Conservation (phyloP, 176 grass and related monocot species). For the Miscanthus lutarioriparius region DNA sequence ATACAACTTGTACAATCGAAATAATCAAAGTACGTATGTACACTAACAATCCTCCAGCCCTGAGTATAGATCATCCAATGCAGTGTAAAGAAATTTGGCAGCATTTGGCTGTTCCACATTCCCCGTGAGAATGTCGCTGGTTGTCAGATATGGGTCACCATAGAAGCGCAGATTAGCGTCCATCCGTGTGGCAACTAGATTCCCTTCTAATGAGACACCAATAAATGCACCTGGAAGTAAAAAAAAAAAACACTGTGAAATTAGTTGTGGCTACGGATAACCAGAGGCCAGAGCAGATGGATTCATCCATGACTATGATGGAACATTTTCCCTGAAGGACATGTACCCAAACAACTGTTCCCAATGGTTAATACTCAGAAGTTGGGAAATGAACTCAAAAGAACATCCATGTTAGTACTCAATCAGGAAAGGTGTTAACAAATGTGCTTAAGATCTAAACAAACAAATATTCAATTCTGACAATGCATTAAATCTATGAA, state of each 20-base stretch:
- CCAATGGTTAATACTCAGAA: neutral
- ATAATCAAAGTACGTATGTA: constrained; percentile 26
- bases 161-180: constrained; percentile 74
- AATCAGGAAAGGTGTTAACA: neutral
- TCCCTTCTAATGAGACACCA: constrained; percentile 84
- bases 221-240: constrained; percentile 66
- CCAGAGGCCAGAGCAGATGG: neutral
- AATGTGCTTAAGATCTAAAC: neutral
- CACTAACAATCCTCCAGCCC: constrained; percentile 39
- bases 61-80: constrained; percentile 56
- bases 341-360: neutral
- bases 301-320: neutral
- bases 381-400: neutral
- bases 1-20: neutral
- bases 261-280: neutral
- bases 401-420: neutral
- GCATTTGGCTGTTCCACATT: constrained; percentile 63
- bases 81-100: constrained; percentile 65
- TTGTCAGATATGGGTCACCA: constrained; percentile 80
- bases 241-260: neutral
- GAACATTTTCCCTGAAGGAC: neutral
- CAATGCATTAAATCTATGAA: neutral
- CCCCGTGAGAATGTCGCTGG: constrained; percentile 73
- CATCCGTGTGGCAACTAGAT: constrained; percentile 60
- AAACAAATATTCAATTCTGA: neutral